Evolutionary conservation across 2,329 filamentous ascomycete genomes (phyloP), one percentile per base, ranked within the genome.

Genomic region (Thielaviopsis ethacetica): DNA sequence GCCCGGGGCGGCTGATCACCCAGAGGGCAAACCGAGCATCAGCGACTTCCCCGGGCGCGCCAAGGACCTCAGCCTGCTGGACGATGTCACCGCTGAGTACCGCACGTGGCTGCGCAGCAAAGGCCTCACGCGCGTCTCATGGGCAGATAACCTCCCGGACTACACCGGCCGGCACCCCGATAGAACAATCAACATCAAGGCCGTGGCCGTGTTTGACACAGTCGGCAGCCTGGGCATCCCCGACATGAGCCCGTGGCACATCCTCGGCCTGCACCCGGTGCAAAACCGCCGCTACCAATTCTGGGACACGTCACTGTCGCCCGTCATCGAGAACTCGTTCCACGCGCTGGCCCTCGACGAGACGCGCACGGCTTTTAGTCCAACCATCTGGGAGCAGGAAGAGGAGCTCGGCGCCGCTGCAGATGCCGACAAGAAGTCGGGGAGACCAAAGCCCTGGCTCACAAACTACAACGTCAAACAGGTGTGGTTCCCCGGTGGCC

Each of bases 401-500:
- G 30, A 34, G 30, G 7, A 12, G 7, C 30, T 9, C 10, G 9
- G 67, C 68, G 6, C 24, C 24, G 24, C 24, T 3, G 24, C 24
- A 0, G 66, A 68, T 26, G 70, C 72, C 15, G 69, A 67, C 22
- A 75, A 74, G n/a, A 19, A 19, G 13, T 13, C 41, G 44, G 51
- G 50, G 56, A 61, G 17, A 26, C 56, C 58, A 41, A 30, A 56
- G 15, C 44, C 44, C n/a, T 49, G 44, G 17, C n/a, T 49, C 2
- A 49, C 44, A 49, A 49, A 49, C n/a, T 61, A 57, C 1, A 71
- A 78, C 61, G 68, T 78, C 52, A 70, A 74, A 27, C 76, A 78
- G 62, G 74, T 77, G 13, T 84, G 82, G 82, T 89, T 90, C 65
- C 82, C 85, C 0, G 85, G 85, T 6, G 80, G 78, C 55, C 86